Evolutionary conservation across 305 asterid species (phyloP).

Genomic region (Rubia tinctorum): DNA sequence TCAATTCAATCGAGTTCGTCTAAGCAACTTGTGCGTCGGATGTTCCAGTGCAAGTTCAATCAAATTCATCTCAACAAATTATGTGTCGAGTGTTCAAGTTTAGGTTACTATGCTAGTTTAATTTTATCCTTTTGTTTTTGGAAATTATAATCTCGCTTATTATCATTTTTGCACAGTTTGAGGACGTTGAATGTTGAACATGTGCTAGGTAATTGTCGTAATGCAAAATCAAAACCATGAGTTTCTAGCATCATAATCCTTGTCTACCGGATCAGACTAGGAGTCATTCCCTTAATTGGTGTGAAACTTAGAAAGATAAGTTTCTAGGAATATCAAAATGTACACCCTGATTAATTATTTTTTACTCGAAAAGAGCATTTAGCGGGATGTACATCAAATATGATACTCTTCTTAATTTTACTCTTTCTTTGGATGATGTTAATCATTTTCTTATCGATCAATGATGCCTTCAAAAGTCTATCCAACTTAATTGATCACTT

Average conservation of each 20-base stretch:
- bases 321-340: no score
- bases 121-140: no score
- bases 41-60: no score
- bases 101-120: no score
- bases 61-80: no score
- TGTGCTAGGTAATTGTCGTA: no score
- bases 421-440: slow-evolving; percentile 38
- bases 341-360: slow-evolving; percentile 28
- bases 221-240: no score
- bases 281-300: slow-evolving; percentile 58
- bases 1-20: background rate
- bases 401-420: slow-evolving; percentile 65
- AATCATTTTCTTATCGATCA: slow-evolving; percentile 44
- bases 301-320: slow-evolving; percentile 58
- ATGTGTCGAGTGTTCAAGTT: no score
- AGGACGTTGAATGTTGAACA: no score
- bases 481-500: slow-evolving; percentile 38
- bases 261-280: slow-evolving; percentile 49
- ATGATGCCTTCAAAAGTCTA: slow-evolving; percentile 54
- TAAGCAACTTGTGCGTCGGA: no score
- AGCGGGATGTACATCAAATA: slow-evolving; percentile 59
- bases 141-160: no score
- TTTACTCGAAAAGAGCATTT: slow-evolving; percentile 49
- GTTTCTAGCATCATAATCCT: slow-evolving; percentile 24
- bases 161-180: no score